Base-by-base conservation (phyloP, 2,329 filamentous ascomycete genomes). In the Xylaria sp. region DNA sequence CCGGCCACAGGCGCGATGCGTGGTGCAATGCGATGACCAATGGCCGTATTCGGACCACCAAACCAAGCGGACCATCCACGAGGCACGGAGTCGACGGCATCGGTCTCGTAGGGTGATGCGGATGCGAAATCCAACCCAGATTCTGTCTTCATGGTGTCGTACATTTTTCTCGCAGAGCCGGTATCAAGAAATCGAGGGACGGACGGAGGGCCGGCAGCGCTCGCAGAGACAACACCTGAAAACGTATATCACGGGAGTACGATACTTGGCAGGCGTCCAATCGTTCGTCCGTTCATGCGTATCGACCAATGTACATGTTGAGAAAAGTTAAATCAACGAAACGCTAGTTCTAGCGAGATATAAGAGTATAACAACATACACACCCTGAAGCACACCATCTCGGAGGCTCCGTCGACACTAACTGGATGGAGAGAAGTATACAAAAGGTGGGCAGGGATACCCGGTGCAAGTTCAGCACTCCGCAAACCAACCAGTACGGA, bases 11-110 rank as follows among this genome's bases (percentile, higher is more conserved):
- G 69, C 49, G 75, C 80, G 11, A 85, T 75, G 6, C 28, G 56
- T 1, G 83, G 83, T 15, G 82, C 83, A 70, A 88, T 88, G 59
- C 86, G 84, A 66, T 83, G 85, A 1, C 86, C 86, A 58, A 88
- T 78, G 48, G 73, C 75, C 53, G 86, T 82, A 15, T 71, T 69
- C 2, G 71, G 74, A 17, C 80, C 80, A 28, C 81, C 80, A 49
- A 82, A 82, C 80, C 79, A 82, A 48, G 78, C 74, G 1, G 79
- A 77, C 72, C 77, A 77, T 31, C 76, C 77, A n/a, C 61, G 68
- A 17, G 74, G 71, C 17, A 72, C 66, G n/a, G 79, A 74, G 15
- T 91, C 81, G 3, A 46, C 44, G 44, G 90, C 81, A 36, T 84
- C 83, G 46, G 86, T 81, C 28, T 93, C 84, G 4, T 72, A 73